Conservation (phyloP, 1,284 basidiomycete species). For the Marasmius fiardii region DNA sequence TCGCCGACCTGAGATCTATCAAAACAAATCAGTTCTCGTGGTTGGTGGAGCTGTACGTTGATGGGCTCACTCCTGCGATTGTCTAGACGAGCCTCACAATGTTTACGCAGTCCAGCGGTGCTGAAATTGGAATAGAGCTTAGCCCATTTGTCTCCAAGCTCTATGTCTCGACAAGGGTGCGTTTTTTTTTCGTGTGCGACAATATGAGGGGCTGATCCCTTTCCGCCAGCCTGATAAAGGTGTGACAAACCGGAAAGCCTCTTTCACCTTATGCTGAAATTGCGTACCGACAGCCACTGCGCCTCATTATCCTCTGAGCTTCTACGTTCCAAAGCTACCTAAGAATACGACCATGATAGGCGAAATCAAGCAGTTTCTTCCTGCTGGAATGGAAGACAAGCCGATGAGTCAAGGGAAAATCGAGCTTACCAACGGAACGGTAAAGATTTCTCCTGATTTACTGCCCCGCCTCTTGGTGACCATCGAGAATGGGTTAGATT, state of each 20-base stretch:
- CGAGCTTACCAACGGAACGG: conserved; percentile 38
- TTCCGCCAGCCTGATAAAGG: conserved; percentile 6
- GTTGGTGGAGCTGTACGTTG: neutral
- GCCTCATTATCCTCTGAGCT: conserved; percentile 5
- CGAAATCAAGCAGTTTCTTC: conserved; percentile 29
- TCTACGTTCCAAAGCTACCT: conserved; percentile 23
- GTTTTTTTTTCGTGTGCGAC: conserved; percentile 4
- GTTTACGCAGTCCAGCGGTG: conserved; percentile 32
- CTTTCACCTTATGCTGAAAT: neutral
- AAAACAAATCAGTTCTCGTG: conserved; percentile 2
- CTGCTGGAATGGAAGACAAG: conserved; percentile 1
- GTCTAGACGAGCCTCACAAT: neutral
- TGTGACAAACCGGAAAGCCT: neutral
- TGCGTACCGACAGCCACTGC: conserved; percentile 1
- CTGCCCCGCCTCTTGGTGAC: neutral
- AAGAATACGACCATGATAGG: conserved; percentile 26
- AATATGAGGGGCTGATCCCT: neutral
- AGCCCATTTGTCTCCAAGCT: conserved; percentile 28
- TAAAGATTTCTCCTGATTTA: conserved; percentile 16
- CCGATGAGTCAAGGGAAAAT: conserved; percentile 27
- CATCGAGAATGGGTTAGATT: conserved; percentile 17
- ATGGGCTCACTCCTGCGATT: neutral
- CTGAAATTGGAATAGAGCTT: conserved; percentile 38
- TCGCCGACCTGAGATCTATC: neutral
- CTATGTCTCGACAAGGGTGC: conserved; percentile 33